Evolutionary conservation across 2,329 filamentous ascomycete genomes (phyloP).

Genomic region (Fusarium brachygibbosum): DNA sequence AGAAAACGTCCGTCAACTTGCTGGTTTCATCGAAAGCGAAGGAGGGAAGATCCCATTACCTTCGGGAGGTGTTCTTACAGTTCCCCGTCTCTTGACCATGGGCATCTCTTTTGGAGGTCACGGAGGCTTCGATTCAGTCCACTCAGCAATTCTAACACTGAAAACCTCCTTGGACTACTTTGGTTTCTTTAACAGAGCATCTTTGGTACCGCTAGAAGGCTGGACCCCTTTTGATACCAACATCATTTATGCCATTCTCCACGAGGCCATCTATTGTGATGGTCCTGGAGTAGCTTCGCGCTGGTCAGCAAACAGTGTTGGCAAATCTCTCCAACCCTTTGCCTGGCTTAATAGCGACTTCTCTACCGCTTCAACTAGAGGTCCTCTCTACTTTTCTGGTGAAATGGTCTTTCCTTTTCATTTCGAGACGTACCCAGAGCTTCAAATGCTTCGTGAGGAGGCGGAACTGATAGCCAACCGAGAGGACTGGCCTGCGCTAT

Average conservation of each 20-base stretch:
- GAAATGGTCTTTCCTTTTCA: conserved; percentile 94
- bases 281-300: conserved; percentile 71
- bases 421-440: conserved; percentile 84
- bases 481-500: conserved; percentile 80
- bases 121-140: conserved; percentile 81
- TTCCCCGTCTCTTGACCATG: conserved; percentile 80
- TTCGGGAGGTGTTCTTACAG: conserved; percentile 78
- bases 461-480: conserved; percentile 78
- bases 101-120: conserved; percentile 85
- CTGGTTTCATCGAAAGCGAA: conserved; percentile 72
- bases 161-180: conserved; percentile 81
- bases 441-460: conserved; percentile 75
- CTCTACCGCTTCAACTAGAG: conserved; percentile 49
- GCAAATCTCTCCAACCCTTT: conserved; percentile 63
- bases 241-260: conserved; percentile 87
- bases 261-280: conserved; percentile 90
- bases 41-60: conserved; percentile 72
- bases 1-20: conserved; percentile 74
- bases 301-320: conserved; percentile 80
- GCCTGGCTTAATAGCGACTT: conserved; percentile 62
- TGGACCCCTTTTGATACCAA: conserved; percentile 78
- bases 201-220: conserved; percentile 76
- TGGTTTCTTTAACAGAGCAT: conserved; percentile 79
- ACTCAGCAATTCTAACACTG: conserved; percentile 78
- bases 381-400: conserved; percentile 83